phyloP scores from a whole-genome alignment of 2,329 filamentous ascomycete genomes.

The Verticillium klebahnii region DNA sequence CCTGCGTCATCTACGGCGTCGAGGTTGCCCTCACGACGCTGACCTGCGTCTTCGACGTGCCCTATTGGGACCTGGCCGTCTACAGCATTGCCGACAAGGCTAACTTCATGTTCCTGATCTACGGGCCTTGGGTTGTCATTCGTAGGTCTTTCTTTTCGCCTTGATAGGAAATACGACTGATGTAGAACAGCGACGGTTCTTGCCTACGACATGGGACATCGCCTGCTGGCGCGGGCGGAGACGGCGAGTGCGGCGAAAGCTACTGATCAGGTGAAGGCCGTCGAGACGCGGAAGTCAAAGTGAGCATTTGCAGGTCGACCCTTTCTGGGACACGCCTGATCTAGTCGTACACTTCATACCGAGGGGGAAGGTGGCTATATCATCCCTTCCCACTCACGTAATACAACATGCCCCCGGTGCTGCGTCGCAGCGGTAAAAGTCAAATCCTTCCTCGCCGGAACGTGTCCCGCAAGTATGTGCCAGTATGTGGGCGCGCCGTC shows the following conservation, averaged over 20 bases:
- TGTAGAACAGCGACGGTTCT: constrained; percentile 40
- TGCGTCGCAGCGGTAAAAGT: background rate
- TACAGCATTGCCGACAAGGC: constrained; percentile 40
- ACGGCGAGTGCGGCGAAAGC: constrained; percentile 10
- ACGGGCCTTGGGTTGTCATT: constrained; percentile 46
- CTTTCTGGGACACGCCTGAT: background rate
- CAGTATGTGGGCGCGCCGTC: background rate
- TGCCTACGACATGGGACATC: constrained; percentile 49
- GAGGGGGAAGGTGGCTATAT: background rate
- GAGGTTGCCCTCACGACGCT: constrained; percentile 47
- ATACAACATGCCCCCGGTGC: background rate
- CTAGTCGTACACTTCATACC: background rate
- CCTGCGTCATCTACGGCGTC: constrained; percentile 46
- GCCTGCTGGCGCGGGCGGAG: constrained; percentile 41
- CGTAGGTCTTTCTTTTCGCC: constrained; percentile 36
- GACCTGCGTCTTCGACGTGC: constrained; percentile 46
- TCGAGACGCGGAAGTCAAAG: constrained; percentile 34
- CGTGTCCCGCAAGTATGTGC: background rate
- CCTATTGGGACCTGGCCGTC: constrained; percentile 41
- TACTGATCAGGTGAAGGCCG: constrained; percentile 6
- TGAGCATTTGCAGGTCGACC: constrained; percentile 16
- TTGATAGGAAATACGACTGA: background rate
- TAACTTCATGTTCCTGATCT: constrained; percentile 42
- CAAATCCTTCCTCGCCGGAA: background rate
- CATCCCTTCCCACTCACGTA: background rate